A percentile compares a stretch with the other conserved stretches of the same genome.
Evolutionary conservation across 2,329 filamentous ascomycete genomes (phyloP).

Genomic region (Aspergillus intermedius): DNA sequence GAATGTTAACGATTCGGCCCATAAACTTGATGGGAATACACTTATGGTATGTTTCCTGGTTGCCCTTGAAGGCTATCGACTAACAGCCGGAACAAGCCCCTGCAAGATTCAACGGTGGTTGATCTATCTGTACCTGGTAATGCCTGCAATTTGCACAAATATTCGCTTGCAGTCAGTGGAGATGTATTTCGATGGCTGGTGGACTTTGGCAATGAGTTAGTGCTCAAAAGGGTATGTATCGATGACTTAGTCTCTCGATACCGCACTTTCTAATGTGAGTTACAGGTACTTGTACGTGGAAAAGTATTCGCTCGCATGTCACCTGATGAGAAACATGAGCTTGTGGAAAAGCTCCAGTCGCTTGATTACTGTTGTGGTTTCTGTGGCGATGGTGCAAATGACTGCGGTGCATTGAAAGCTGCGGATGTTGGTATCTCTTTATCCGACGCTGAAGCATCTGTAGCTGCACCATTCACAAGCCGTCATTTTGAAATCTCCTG

Average conservation of each 20-base stretch:
- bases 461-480: constrained; percentile 96
- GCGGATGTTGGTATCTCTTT: constrained; percentile 96
- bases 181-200: constrained; percentile 96
- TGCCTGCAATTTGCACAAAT: constrained; percentile 73
- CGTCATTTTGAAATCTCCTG: constrained; percentile 94
- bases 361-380: constrained; percentile 95
- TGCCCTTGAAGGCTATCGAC: neutral
- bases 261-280: neutral
- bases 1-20: constrained; percentile 80
- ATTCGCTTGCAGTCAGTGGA: constrained; percentile 80
- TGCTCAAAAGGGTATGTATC: constrained; percentile 49
- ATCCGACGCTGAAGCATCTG: constrained; percentile 93
- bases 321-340: constrained; percentile 94
- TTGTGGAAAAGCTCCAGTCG: constrained; percentile 93
- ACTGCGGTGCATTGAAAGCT: constrained; percentile 93
- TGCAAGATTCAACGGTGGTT: constrained; percentile 60
- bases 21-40: constrained; percentile 70
- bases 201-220: constrained; percentile 76
- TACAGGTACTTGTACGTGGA: constrained; percentile 76
- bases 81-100: constrained; percentile 49
- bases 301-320: constrained; percentile 98
- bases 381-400: constrained; percentile 95
- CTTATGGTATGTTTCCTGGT: constrained; percentile 50
- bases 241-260: too few species aligned
- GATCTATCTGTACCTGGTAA: constrained; percentile 84